Percentiles rank a stretch among this genome's conserved stretches.
Evolutionary conservation across 1,284 basidiomycete genomes (phyloP).

Genomic region (Microbotryum silenes-acaulis): DNA sequence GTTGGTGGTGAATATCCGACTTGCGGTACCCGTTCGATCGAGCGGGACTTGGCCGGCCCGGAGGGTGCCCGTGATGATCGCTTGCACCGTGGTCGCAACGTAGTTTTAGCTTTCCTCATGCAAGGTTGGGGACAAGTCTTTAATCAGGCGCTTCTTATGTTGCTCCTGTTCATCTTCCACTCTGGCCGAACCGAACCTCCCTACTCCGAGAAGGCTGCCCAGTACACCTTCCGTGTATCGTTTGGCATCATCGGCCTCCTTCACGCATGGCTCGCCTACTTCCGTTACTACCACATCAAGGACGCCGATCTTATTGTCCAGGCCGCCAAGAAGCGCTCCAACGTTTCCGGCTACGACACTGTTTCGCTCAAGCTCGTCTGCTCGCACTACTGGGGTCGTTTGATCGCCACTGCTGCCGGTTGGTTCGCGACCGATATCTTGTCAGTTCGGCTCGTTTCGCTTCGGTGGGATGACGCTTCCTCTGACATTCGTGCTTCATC

Average conservation of each 20-base stretch:
- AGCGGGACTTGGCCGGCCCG: conserved; percentile 43
- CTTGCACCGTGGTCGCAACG: conserved; percentile 50
- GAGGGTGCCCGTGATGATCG: conserved; percentile 46
- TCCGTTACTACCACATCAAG: conserved; percentile 46
- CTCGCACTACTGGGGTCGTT: conserved; percentile 48
- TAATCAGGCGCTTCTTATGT: conserved; percentile 49
- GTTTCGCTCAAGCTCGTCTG: conserved; percentile 47
- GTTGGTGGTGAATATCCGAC: conserved; percentile 52
- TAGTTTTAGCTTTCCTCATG: conserved; percentile 50
- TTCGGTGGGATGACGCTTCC: neutral
- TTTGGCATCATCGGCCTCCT: conserved; percentile 49
- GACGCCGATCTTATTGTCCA: conserved; percentile 43
- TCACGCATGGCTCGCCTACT: conserved; percentile 50
- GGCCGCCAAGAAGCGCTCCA: conserved; percentile 45
- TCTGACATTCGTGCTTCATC: neutral
- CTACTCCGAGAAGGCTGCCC: conserved; percentile 45
- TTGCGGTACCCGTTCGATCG: conserved; percentile 47
- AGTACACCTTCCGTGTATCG: conserved; percentile 50
- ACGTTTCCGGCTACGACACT: conserved; percentile 48
- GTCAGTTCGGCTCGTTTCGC: neutral
- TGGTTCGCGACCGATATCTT: conserved; percentile 52
- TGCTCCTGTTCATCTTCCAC: conserved; percentile 50
- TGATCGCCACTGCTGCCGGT: conserved; percentile 46
- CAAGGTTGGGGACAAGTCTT: conserved; percentile 41
- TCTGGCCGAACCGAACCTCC: conserved; percentile 41